Conservation (phyloP, 2,329 filamentous ascomycete genomes). For the Colletotrichum liaoningense region DNA sequence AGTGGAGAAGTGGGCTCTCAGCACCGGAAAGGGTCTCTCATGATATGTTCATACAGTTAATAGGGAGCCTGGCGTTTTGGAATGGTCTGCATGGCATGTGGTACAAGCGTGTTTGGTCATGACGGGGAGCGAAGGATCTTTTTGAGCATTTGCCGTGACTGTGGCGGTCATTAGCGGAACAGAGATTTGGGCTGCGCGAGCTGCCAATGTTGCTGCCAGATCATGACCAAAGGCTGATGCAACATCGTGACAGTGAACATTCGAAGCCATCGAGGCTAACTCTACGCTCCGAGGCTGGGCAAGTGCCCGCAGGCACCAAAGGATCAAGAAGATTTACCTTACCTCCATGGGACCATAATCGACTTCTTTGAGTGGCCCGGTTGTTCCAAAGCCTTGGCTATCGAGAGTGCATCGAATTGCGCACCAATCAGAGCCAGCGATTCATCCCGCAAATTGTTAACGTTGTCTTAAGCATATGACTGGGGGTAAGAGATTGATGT, state of each 20-base stretch:
- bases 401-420: not conserved
- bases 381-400: not conserved
- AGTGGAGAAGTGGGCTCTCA: slow-evolving; percentile 29
- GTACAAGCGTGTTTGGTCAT: not conserved
- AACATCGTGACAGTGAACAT: not conserved
- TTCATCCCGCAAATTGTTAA: not conserved
- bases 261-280: too few relatives aligned
- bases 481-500: not conserved
- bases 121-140: not conserved
- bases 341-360: too few relatives aligned
- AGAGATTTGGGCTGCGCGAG: not conserved
- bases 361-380: not conserved
- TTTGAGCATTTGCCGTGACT: not conserved
- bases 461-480: too few relatives aligned
- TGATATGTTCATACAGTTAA: not conserved
- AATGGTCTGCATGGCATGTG: not conserved
- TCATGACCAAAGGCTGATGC: not conserved
- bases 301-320: too few relatives aligned
- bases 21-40: not conserved
- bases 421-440: not conserved
- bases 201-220: not conserved
- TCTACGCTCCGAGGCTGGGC: too few relatives aligned
- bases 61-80: not conserved
- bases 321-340: too few relatives aligned
- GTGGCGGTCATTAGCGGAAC: not conserved